phyloP scores from a whole-genome alignment of 2,329 filamentous ascomycete genomes.

The Pseudogymnoascus sp. region DNA sequence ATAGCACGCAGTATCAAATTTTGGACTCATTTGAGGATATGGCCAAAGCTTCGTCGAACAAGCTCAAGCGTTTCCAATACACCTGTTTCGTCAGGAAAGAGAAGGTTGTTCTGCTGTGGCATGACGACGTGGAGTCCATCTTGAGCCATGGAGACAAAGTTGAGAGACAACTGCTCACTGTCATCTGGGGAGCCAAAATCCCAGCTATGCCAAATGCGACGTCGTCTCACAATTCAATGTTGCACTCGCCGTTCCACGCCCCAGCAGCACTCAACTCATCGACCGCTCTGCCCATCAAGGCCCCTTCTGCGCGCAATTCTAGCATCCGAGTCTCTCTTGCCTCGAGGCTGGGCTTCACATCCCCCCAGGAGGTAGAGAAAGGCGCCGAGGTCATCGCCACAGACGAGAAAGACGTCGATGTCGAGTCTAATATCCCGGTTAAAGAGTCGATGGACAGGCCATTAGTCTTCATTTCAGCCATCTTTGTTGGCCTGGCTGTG shows the following conservation, averaged over 20 bases:
- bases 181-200: slow-evolving; percentile 24
- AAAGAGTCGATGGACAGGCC: slow-evolving; percentile 37
- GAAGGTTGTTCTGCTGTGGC: slow-evolving; percentile 37
- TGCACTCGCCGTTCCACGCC: not conserved
- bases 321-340: not conserved
- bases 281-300: not conserved
- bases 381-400: not conserved
- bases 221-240: not conserved
- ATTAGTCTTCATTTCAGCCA: slow-evolving; percentile 31
- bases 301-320: not conserved
- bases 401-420: slow-evolving; percentile 19
- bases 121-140: slow-evolving; percentile 35
- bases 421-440: slow-evolving; percentile 21
- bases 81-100: slow-evolving; percentile 37
- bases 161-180: slow-evolving; percentile 17
- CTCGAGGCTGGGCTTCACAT: not conserved
- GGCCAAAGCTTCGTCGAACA: slow-evolving; percentile 31
- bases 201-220: not conserved
- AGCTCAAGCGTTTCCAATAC: slow-evolving; percentile 37
- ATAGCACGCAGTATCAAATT: slow-evolving; percentile 39
- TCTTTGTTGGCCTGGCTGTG: slow-evolving; percentile 34
- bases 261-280: not conserved
- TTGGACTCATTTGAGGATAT: slow-evolving; percentile 37
- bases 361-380: not conserved
- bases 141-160: slow-evolving; percentile 31